Conservation (phyloP, 1,139 yeast species). For the Suhomyces bokatorum region DNA sequence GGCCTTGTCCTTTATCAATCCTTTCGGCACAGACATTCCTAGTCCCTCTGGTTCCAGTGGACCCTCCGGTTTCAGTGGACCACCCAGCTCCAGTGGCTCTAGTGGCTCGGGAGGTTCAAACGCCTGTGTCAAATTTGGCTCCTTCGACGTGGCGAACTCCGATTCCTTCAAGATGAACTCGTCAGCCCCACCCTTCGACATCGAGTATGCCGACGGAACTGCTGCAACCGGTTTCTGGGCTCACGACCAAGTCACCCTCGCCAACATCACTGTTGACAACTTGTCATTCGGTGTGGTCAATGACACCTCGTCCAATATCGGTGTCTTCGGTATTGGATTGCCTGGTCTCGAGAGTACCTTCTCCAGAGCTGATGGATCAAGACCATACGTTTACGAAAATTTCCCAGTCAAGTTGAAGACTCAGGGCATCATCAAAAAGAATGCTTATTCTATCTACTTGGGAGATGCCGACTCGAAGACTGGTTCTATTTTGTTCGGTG, state of each 20-base stretch:
- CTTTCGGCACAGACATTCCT: background rate
- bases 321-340: constrained; percentile 58
- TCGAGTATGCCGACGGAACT: constrained; percentile 64
- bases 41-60: background rate
- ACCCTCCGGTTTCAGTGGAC: constrained; percentile 8
- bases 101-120: constrained; percentile 15
- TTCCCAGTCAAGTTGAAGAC: constrained; percentile 56
- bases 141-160: constrained; percentile 38
- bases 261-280: constrained; percentile 39
- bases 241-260: constrained; percentile 43
- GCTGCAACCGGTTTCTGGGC: constrained; percentile 64
- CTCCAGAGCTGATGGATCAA: constrained; percentile 9
- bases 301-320: constrained; percentile 41
- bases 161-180: constrained; percentile 33
- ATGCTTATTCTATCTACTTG: constrained; percentile 50
- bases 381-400: constrained; percentile 46
- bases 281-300: constrained; percentile 56
- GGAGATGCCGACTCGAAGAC: constrained; percentile 16
- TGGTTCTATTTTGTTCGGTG: constrained; percentile 59
- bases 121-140: constrained; percentile 39
- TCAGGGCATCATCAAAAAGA: constrained; percentile 49
- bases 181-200: constrained; percentile 38
- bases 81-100: constrained; percentile 10
- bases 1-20: constrained; percentile 1
- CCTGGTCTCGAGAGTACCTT: constrained; percentile 48